A percentile compares a stretch with the other conserved stretches of the same genome.
These are phyloP conservation scores for Vicia sativa DNA, from an alignment of 306 rosid genomes.

Conservation along the genomic window DNA sequence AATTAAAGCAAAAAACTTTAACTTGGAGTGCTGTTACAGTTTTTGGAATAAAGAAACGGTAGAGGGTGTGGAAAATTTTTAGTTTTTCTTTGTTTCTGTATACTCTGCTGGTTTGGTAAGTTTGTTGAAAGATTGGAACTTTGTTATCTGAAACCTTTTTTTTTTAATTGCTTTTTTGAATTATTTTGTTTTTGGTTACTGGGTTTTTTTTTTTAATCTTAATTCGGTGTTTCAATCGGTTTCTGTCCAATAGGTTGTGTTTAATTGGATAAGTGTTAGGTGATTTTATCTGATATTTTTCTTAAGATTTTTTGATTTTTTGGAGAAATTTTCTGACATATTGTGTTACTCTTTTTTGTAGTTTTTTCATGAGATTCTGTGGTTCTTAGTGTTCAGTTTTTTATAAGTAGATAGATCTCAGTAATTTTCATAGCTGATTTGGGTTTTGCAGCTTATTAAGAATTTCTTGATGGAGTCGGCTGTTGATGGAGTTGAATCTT, in stretches of 20 bases:
- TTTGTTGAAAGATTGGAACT: constrained; percentile 24
- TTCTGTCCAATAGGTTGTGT: constrained; percentile 40
- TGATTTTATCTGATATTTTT: constrained; percentile 37
- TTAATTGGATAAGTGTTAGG: constrained; percentile 41
- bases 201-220: not conserved
- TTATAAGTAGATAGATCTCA: constrained; percentile 27
- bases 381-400: constrained; percentile 34
- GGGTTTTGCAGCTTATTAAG: constrained; percentile 43
- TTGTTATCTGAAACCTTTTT: constrained; percentile 35
- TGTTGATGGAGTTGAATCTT: constrained; percentile 54
- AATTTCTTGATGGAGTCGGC: constrained; percentile 59
- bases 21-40: constrained; percentile 36
- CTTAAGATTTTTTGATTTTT: constrained; percentile 5
- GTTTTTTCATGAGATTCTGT: constrained; percentile 39
- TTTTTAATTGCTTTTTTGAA: not conserved
- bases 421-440: constrained; percentile 45
- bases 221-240: not conserved
- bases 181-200: constrained; percentile 21
- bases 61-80: constrained; percentile 1
- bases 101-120: constrained; percentile 17
- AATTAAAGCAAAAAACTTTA: constrained; percentile 29
- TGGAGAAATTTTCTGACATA: constrained; percentile 39
- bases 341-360: constrained; percentile 8
- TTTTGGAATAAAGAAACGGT: constrained; percentile 33
- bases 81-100: constrained; percentile 24